A percentile compares a stretch with the other conserved stretches of the same genome.
phyloP scores from a whole-genome alignment of 805 yeast species.

The Candida dendrica region DNA sequence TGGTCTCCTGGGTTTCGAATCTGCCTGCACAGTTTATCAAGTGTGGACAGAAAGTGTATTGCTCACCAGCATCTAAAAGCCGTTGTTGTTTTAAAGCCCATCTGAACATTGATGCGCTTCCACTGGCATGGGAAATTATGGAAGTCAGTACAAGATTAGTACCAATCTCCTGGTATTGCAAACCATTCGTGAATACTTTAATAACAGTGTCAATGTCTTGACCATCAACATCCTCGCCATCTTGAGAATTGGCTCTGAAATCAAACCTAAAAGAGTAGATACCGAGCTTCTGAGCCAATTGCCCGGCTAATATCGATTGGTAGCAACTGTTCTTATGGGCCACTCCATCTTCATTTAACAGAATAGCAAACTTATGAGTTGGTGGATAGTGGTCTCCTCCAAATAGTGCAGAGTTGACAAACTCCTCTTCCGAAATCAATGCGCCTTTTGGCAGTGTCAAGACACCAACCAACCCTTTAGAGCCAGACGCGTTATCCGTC shows the following conservation, averaged over 20 bases:
- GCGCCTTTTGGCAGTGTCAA: slow-evolving; percentile 26
- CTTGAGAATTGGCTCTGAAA: slow-evolving; percentile 73
- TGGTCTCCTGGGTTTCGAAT: too few species aligned
- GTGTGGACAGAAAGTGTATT: slow-evolving; percentile 47
- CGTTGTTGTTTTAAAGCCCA: slow-evolving; percentile 51
- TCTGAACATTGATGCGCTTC: slow-evolving; percentile 64
- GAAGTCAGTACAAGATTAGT: slow-evolving; percentile 42
- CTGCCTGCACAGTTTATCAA: slow-evolving; percentile 72
- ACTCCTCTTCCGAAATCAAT: slow-evolving; percentile 12
- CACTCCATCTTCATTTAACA: slow-evolving; percentile 81
- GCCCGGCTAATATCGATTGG: slow-evolving; percentile 54
- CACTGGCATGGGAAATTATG: slow-evolving; percentile 76
- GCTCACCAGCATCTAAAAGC: slow-evolving; percentile 24
- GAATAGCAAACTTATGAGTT: slow-evolving; percentile 46
- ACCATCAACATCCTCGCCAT: slow-evolving; percentile 37
- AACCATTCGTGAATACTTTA: slow-evolving; percentile 21
- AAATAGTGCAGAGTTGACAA: slow-evolving; percentile 6
- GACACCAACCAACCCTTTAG: slow-evolving; percentile 29
- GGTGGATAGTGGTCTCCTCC: slow-evolving; percentile 21
- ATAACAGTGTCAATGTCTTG: slow-evolving; percentile 54
- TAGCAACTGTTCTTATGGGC: slow-evolving; percentile 81
- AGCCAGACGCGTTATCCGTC: slow-evolving; percentile 11
- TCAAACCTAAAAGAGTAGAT: slow-evolving; percentile 69
- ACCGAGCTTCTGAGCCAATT: slow-evolving; percentile 52
- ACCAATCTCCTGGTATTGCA: slow-evolving; percentile 22